Evolutionary conservation across 2,329 filamentous ascomycete genomes (phyloP).

Genomic region (Raffaelea albimanens): DNA sequence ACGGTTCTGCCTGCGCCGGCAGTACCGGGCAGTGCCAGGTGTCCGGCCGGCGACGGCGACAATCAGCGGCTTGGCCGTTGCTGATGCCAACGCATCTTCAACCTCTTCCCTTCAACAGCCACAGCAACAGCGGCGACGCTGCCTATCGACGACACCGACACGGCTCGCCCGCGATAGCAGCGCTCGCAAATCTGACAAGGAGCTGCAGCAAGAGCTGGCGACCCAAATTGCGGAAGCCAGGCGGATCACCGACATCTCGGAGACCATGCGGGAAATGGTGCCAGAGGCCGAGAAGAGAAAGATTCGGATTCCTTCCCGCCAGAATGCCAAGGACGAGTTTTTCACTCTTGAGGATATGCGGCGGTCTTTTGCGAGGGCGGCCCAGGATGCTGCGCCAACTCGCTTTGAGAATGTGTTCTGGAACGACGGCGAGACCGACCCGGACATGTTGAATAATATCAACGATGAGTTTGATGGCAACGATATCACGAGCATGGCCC

Average conservation of each 20-base stretch:
- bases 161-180: no score
- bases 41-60: no score
- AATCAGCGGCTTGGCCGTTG: no score
- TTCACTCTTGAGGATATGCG: conserved; percentile 2
- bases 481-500: conserved; percentile 74
- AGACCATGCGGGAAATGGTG: conserved; percentile 2
- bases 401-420: conserved; percentile 35
- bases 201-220: conserved; percentile 11
- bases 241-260: conserved; percentile 4
- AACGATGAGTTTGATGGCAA: conserved; percentile 64
- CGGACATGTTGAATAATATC: conserved; percentile 38
- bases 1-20: conserved; percentile 28
- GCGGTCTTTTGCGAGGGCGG: neutral
- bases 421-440: conserved; percentile 39
- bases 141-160: neutral
- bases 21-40: no score
- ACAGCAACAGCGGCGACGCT: neutral
- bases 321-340: conserved; percentile 5
- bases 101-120: no score
- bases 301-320: no score
- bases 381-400: neutral
- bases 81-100: no score
- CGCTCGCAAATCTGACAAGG: conserved; percentile 2
- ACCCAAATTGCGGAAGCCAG: neutral
- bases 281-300: no score